Conservation (phyloP, 192 early-diverging fungal genomes). For the Coemansia sp. region DNA sequence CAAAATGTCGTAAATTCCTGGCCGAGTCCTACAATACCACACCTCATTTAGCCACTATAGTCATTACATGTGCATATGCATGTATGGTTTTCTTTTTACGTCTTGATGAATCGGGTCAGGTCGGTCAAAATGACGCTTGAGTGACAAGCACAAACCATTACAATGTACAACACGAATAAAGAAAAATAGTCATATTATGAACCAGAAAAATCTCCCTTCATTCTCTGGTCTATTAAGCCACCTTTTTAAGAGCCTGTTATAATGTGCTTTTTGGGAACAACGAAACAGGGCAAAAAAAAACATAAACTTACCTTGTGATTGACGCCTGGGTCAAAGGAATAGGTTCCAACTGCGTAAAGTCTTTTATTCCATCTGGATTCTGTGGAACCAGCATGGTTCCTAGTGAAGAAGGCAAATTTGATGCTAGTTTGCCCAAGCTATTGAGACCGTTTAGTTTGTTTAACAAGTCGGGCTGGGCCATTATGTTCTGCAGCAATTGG, state of each 20-base stretch:
- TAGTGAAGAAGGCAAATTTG: constrained; percentile 30
- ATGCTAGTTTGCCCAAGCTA: constrained; percentile 32
- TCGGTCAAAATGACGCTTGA: no score
- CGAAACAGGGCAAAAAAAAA: no score
- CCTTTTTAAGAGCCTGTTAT: no score
- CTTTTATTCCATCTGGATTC: constrained; percentile 10
- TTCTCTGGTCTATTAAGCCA: no score
- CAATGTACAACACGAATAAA: no score
- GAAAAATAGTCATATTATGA: no score
- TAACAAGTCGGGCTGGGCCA: constrained; percentile 36
- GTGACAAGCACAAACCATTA: no score
- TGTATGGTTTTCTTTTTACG: background rate
- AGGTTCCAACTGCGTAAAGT: constrained; percentile 37
- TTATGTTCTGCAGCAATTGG: constrained; percentile 37
- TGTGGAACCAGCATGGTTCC: constrained; percentile 23
- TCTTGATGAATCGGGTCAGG: no score
- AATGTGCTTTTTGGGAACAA: no score
- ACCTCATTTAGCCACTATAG: constrained; percentile 11
- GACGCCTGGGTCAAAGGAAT: constrained; percentile 37
- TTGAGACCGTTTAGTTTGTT: constrained; percentile 21
- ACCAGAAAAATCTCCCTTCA: no score
- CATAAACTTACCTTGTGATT: constrained; percentile 39
- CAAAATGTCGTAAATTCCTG: constrained; percentile 62
- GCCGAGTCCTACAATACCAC: constrained; percentile 46
- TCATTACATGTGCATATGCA: background rate